Evolutionary conservation across 768 basidiomycete genomes (phyloP).

Genomic region (Strobilomyces dryophilus): DNA sequence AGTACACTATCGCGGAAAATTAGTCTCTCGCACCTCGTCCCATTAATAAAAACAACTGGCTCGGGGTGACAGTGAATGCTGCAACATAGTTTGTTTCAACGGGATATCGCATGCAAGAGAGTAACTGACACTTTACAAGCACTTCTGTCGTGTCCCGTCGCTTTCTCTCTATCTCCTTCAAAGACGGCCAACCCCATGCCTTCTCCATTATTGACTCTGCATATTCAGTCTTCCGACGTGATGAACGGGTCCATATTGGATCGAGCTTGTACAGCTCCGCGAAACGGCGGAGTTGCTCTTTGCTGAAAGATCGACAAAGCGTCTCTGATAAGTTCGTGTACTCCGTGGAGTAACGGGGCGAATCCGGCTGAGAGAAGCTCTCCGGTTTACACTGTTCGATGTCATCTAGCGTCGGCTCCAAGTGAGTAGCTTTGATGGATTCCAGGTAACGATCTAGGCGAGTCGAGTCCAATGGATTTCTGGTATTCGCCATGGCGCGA

Average conservation of each 20-base stretch:
- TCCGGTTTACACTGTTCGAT: constrained; percentile 54
- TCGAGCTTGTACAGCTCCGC: constrained; percentile 44
- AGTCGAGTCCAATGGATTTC: constrained; percentile 37
- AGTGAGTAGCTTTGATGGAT: constrained; percentile 42
- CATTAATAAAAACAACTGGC: constrained; percentile 64
- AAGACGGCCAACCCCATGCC: constrained; percentile 66
- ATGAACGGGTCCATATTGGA: constrained; percentile 29
- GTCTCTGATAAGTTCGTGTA: constrained; percentile 52
- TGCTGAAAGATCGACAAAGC: constrained; percentile 60
- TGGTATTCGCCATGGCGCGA: not conserved
- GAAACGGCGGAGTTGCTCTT: constrained; percentile 55
- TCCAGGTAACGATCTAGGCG: constrained; percentile 55
- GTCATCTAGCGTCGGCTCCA: constrained; percentile 53
- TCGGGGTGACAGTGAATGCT: constrained; percentile 57
- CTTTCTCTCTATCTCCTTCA: constrained; percentile 47
- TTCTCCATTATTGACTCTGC: constrained; percentile 56
- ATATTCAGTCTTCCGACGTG: constrained; percentile 37
- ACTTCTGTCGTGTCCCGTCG: constrained; percentile 49
- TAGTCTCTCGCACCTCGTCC: constrained; percentile 51
- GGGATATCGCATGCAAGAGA: not conserved
- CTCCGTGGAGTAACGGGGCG: constrained; percentile 44
- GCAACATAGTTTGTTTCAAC: constrained; percentile 2
- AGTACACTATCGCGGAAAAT: constrained; percentile 3
- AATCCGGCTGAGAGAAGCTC: constrained; percentile 36
- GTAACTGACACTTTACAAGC: constrained; percentile 41